phyloP scores from a whole-genome alignment of 257 asterid genomes.

The Penstemon newberryi region DNA sequence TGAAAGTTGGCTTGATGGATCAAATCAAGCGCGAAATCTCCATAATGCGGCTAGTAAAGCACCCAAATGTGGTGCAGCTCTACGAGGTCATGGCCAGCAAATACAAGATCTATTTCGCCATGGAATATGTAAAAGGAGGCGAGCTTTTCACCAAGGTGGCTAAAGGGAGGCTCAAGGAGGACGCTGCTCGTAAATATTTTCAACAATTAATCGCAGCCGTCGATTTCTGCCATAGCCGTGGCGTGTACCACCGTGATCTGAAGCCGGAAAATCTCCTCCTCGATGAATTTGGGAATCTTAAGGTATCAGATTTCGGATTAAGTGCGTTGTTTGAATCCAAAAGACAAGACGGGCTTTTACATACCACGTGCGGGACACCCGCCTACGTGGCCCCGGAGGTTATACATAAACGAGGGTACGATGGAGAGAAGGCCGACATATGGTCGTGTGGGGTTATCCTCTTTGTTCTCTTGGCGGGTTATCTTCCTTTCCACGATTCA shows the following conservation, averaged over 20 bases:
- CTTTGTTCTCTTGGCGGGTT: slow-evolving; percentile 78
- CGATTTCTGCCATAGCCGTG: slow-evolving; percentile 87
- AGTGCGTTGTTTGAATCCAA: slow-evolving; percentile 70
- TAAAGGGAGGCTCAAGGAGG: slow-evolving; percentile 81
- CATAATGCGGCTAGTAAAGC: slow-evolving; percentile 69
- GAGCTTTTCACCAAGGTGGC: slow-evolving; percentile 88
- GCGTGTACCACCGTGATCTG: slow-evolving; percentile 84
- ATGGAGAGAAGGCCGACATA: slow-evolving; percentile 85
- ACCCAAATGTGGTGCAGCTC: slow-evolving; percentile 80
- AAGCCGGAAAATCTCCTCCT: slow-evolving; percentile 92
- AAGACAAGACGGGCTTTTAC: slow-evolving; percentile 83
- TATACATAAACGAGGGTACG: slow-evolving; percentile 65
- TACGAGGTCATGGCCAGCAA: slow-evolving; percentile 88
- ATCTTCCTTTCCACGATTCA: slow-evolving; percentile 75
- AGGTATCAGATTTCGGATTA: slow-evolving; percentile 84
- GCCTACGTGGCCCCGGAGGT: slow-evolving; percentile 98
- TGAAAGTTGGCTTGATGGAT: slow-evolving; percentile 63
- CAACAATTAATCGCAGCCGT: slow-evolving; percentile 83
- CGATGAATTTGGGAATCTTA: slow-evolving; percentile 68
- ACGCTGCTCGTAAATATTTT: slow-evolving; percentile 67
- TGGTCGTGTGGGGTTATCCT: slow-evolving; percentile 94
- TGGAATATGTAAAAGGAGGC: slow-evolving; percentile 80
- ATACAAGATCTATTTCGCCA: slow-evolving; percentile 73
- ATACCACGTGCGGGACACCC: slow-evolving; percentile 93
- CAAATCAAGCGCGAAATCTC: slow-evolving; percentile 87